A percentile compares a stretch with the other conserved stretches of the same genome.
phyloP scores from a whole-genome alignment of 176 grass and related monocot species.

The Thinopyrum elongatum region DNA sequence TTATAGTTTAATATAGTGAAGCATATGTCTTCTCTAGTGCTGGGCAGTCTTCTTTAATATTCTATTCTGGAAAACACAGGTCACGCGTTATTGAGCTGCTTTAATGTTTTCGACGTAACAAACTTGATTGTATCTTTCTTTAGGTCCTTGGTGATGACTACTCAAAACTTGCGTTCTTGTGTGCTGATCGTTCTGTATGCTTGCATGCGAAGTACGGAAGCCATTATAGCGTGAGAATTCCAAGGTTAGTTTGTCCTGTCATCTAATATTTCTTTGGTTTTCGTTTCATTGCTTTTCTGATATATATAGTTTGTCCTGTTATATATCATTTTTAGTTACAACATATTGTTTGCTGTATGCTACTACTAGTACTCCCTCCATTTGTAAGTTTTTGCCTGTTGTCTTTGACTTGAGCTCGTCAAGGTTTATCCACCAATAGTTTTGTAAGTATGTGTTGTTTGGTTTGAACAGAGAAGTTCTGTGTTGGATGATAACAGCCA shows the following conservation, averaged over 20 bases:
- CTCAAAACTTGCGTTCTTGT: conserved; percentile 88
- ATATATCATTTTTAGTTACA: neutral
- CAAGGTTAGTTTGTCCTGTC: conserved; percentile 51
- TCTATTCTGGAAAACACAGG: neutral
- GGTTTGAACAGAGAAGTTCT: conserved; percentile 10
- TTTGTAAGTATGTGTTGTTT: neutral
- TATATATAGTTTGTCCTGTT: neutral
- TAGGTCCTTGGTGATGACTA: conserved; percentile 85
- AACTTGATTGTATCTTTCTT: conserved; percentile 21
- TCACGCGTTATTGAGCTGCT: neutral
- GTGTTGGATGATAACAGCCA: conserved; percentile 1
- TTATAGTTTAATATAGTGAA: neutral
- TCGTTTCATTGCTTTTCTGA: neutral
- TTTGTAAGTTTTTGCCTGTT: neutral
- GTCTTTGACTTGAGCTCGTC: neutral
- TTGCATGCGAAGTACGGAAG: conserved; percentile 94
- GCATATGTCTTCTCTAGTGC: neutral
- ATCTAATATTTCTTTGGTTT: neutral
- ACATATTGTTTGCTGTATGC: neutral
- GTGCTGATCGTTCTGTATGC: conserved; percentile 86
- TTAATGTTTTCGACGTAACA: conserved; percentile 24
- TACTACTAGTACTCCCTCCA: neutral
- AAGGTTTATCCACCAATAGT: neutral
- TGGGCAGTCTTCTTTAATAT: neutral
- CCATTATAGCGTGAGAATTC: conserved; percentile 93